Conservation (phyloP, 2,329 filamentous ascomycete genomes). For the Didymella keratinophila region DNA sequence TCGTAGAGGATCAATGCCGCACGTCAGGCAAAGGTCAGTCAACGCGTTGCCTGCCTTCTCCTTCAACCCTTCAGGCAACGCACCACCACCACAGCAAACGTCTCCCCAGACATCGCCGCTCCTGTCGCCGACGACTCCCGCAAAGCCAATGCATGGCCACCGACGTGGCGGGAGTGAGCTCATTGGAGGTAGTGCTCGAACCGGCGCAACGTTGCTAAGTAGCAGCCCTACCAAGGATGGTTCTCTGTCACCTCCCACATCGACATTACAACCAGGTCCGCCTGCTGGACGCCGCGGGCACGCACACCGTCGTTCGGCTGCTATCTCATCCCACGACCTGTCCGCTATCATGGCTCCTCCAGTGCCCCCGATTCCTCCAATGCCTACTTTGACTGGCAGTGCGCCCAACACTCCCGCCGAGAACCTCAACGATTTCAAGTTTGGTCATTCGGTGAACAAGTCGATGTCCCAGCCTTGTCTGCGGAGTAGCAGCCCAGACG, state of each 20-base stretch:
- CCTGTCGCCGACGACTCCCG: constrained; percentile 55
- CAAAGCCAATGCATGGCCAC: constrained; percentile 66
- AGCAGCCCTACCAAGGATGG: constrained; percentile 74
- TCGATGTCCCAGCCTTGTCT: constrained; percentile 52
- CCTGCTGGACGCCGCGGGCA: constrained; percentile 71
- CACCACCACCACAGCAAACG: constrained; percentile 38
- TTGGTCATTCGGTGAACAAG: constrained; percentile 48
- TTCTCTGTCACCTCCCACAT: constrained; percentile 63
- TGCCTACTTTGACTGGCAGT: constrained; percentile 65
- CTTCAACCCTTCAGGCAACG: constrained; percentile 57
- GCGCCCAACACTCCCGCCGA: constrained; percentile 68
- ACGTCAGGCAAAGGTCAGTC: constrained; percentile 52
- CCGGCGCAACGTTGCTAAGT: constrained; percentile 65
- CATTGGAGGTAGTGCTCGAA: constrained; percentile 72
- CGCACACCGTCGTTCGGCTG: constrained; percentile 79
- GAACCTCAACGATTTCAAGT: constrained; percentile 53
- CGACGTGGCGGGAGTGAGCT: constrained; percentile 85
- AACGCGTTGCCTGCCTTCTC: constrained; percentile 57
- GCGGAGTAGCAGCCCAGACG: constrained; percentile 34
- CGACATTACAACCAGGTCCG: constrained; percentile 57
- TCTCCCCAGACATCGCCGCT: constrained; percentile 52
- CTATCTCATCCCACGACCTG: constrained; percentile 85
- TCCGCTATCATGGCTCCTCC: constrained; percentile 71
- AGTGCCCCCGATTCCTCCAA: constrained; percentile 62
- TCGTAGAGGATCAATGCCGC: constrained; percentile 45